A percentile compares a stretch with the other conserved stretches of the same genome.
Evolutionary conservation across 345 rosid genomes (phyloP).

Genomic region (Syzygium jambos): DNA sequence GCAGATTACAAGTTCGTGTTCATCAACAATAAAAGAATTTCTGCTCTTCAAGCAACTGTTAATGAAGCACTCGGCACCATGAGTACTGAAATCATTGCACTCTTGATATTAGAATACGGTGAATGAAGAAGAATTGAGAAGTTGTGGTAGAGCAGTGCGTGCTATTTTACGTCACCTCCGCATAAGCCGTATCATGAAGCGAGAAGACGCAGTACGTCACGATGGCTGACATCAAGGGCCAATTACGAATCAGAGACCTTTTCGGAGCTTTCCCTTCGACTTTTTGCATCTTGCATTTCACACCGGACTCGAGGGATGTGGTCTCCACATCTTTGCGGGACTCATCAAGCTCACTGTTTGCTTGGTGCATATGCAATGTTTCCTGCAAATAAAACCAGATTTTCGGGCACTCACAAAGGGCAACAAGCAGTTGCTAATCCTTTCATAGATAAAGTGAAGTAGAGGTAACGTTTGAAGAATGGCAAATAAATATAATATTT

Average conservation of each 20-base stretch:
- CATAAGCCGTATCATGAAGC: constrained; percentile 89
- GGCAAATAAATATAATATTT: not conserved
- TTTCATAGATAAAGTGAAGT: not conserved
- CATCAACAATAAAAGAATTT: not conserved
- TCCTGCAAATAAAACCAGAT: constrained; percentile 30
- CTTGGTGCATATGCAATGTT: constrained; percentile 59
- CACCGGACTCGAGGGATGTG: not conserved
- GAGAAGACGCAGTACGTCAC: constrained; percentile 77
- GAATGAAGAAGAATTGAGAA: not conserved
- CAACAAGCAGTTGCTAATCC: not conserved
- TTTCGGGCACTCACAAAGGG: not conserved
- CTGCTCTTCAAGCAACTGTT: not conserved
- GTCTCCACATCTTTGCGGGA: constrained; percentile 31
- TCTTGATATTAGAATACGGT: not conserved
- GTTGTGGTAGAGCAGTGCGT: not conserved
- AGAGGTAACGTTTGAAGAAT: not conserved
- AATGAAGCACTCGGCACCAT: not conserved
- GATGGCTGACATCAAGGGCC: constrained; percentile 88
- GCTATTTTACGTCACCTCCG: constrained; percentile 47
- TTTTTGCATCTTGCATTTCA: constrained; percentile 9
- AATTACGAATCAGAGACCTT: constrained; percentile 50
- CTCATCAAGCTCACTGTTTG: constrained; percentile 16
- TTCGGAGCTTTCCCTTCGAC: constrained; percentile 13
- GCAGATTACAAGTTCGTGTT: not conserved
- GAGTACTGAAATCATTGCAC: not conserved